Evolutionary conservation across 805 yeast species (phyloP).

Genomic region (Yarrowia phangngaensis): DNA sequence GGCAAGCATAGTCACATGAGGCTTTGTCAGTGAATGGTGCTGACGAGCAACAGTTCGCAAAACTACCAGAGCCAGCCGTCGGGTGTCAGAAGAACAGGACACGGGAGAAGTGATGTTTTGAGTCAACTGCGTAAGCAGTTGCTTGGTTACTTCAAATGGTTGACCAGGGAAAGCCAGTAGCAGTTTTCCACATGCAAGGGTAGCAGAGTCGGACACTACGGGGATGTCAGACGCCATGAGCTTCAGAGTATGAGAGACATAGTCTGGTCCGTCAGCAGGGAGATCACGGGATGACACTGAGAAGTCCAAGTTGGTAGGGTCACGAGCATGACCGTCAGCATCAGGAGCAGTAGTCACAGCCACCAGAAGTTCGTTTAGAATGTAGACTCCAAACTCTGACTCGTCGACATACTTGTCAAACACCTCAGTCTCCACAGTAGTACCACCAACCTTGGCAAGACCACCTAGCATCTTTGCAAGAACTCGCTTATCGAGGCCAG

Average conservation of each 20-base stretch:
- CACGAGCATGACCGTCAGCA: too few species aligned
- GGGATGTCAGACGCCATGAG: constrained; percentile 49
- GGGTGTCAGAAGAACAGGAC: constrained; percentile 65
- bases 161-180: constrained; percentile 49
- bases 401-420: constrained; percentile 27
- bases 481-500: constrained; percentile 43
- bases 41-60: constrained; percentile 68
- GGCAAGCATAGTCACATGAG: constrained; percentile 53
- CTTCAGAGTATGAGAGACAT: constrained; percentile 30
- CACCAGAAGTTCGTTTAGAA: constrained; percentile 35
- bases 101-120: constrained; percentile 49
- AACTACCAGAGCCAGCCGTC: constrained; percentile 74
- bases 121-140: constrained; percentile 53
- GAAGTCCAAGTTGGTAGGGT: neutral
- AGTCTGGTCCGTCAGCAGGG: constrained; percentile 3
- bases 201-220: constrained; percentile 68
- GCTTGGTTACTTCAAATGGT: constrained; percentile 42
- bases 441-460: constrained; percentile 59
- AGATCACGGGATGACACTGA: constrained; percentile 7
- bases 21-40: constrained; percentile 50
- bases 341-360: constrained; percentile 19
- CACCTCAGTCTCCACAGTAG: constrained; percentile 29
- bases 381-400: constrained; percentile 28
- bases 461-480: constrained; percentile 79
- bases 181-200: constrained; percentile 77